Conservation (phyloP, 2,329 filamentous ascomycete genomes). For the Penicillium sp. region DNA sequence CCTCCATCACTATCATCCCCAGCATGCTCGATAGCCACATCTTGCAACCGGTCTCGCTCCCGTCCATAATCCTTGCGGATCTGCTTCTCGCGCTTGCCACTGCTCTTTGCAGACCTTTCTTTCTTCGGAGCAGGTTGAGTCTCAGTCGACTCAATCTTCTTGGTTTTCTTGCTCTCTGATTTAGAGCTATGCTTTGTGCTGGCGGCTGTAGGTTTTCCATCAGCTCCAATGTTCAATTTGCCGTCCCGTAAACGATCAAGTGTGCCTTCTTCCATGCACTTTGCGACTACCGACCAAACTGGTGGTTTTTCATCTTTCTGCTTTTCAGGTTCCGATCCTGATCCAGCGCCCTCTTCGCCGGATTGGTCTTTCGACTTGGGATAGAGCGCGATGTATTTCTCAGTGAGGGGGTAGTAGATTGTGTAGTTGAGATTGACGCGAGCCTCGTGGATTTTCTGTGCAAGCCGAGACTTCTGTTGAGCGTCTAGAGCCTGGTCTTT, state of each 20-base stretch:
- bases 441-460: constrained; percentile 41
- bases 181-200: constrained; percentile 3
- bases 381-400: constrained; percentile 56
- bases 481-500: constrained; percentile 31
- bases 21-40: constrained; percentile 4
- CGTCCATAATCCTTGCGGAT: constrained; percentile 10
- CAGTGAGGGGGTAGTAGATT: constrained; percentile 55
- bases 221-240: constrained; percentile 28
- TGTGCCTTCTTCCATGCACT: constrained; percentile 41
- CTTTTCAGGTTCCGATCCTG: constrained; percentile 13
- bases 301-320: constrained; percentile 30
- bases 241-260: constrained; percentile 41
- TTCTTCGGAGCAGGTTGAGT: neutral
- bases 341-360: constrained; percentile 8
- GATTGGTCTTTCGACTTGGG: constrained; percentile 32
- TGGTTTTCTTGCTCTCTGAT: constrained; percentile 3
- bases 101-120: constrained; percentile 3
- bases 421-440: constrained; percentile 59
- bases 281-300: constrained; percentile 43
- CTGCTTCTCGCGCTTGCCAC: constrained; percentile 7
- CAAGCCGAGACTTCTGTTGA: constrained; percentile 26
- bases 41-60: constrained; percentile 9
- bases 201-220: constrained; percentile 10
- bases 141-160: constrained; percentile 6
- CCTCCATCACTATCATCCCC: constrained; percentile 17